Percentiles rank a stretch among this genome's conserved stretches.
Evolutionary conservation across 2,329 filamentous ascomycete genomes (phyloP).

Genomic region (Immersiporthe knoxdaviesiana): DNA sequence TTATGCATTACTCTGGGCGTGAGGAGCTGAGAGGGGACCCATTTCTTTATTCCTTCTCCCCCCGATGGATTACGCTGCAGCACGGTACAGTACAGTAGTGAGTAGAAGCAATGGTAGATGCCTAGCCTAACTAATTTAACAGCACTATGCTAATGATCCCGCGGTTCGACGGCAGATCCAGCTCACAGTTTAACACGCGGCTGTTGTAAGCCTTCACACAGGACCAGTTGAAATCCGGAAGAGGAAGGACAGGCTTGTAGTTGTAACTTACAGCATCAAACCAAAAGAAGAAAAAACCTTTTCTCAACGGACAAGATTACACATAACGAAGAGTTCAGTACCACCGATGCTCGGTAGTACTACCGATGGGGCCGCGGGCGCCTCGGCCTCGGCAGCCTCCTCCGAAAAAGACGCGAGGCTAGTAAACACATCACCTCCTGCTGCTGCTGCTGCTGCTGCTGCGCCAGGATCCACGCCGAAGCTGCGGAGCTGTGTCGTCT

Average conservation of each 20-base stretch:
- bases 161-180: not conserved
- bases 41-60: too few species aligned
- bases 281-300: too few species aligned
- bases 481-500: constrained; percentile 53
- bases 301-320: not conserved
- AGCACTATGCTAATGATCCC: too few species aligned
- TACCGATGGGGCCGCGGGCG: constrained; percentile 4
- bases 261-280: not conserved
- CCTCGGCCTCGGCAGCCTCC: constrained; percentile 21
- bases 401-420: constrained; percentile 34
- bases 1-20: not conserved
- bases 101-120: not conserved
- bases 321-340: not conserved
- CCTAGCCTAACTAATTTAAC: not conserved
- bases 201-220: not conserved
- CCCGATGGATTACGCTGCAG: too few species aligned
- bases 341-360: not conserved
- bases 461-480: constrained; percentile 35
- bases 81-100: too few species aligned
- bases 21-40: too few species aligned
- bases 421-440: not conserved
- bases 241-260: not conserved
- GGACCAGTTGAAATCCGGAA: not conserved
- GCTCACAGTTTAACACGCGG: not conserved
- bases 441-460: not conserved